These are phyloP conservation scores for Cucumis sativus DNA, from an alignment of 306 rosid species.

Conservation along the genomic window DNA sequence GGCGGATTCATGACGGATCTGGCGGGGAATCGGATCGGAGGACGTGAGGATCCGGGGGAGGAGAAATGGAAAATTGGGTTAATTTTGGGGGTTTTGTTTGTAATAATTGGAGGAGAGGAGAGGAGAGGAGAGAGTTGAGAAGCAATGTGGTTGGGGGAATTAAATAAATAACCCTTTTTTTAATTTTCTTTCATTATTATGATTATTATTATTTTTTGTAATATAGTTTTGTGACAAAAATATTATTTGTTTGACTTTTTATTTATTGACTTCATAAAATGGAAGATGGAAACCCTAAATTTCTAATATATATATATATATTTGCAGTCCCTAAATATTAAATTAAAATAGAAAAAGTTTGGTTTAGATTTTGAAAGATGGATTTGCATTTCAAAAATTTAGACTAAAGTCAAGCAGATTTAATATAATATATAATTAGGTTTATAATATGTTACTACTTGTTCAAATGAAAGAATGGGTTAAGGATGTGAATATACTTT, in stretches of 20 bases:
- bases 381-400: too few species aligned
- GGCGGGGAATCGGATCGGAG: not conserved
- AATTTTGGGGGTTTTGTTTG: not conserved
- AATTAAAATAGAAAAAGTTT: too few species aligned
- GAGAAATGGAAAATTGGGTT: not conserved
- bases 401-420: too few species aligned
- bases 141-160: constrained; percentile 1
- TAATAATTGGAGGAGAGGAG: not conserved
- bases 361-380: too few species aligned
- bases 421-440: too few species aligned
- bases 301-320: too few species aligned
- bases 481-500: too few species aligned
- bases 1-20: constrained; percentile 34
- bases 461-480: too few species aligned
- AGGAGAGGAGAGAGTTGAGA: not conserved
- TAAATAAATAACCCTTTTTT: not conserved
- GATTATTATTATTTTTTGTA: not conserved
- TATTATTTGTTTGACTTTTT: constrained; percentile 5
- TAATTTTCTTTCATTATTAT: not conserved
- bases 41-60: not conserved
- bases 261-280: constrained; percentile 2
- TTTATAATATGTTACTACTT: too few species aligned
- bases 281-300: not conserved
- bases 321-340: too few species aligned
- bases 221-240: not conserved